Base-by-base conservation (phyloP, 495 filamentous ascomycete genomes). In the Trichoderma orchidacearum region DNA sequence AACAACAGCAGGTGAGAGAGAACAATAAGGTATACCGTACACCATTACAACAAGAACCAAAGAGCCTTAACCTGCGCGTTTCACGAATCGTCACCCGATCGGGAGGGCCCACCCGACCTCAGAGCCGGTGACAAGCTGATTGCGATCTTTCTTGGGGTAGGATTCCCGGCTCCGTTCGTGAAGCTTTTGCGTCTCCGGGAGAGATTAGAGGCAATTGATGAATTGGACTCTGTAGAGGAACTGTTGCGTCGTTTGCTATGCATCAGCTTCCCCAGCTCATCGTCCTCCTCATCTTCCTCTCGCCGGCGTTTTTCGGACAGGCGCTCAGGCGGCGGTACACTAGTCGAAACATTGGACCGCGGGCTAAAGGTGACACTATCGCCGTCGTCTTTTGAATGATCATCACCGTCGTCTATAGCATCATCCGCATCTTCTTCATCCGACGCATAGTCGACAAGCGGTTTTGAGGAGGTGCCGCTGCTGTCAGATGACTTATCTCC, bases 261-360 rank as follows among this genome's bases (percentile, higher is more conserved):
- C 8, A 84, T 75, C 58, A 93, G 74, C 64, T 90, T 92, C 21
- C 78, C 80, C 23, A 95, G 68, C 56, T 86, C 87, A 60, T 95
- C 91, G 60, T 95, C 89, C 51, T 96, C 91, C 38, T 91, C 87
- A 55, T 84, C 81, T 60, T 96, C 90, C 62, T 95, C 90, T 35
- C 93, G 80, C 41, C 93, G 78, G 56, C 93, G 86, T 65, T 96
- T 96, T 69, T 96, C 90, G 0, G 90, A 82, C n/a, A 96, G 62
- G 55, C 87, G 76, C 64, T 94, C 90, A 0, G 83, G 87, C 31
- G 80, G 84, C 5, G 80, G 72, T 5, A 57, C 62, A 5, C 58
- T 27, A 54, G 51, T 53, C 21, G 59, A 34, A 63, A 75, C 57
- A 69, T 72, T 31, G 62, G 66, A 57, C 53, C 38, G 65, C 57